phyloP scores from a whole-genome alignment of 371 early-diverging fungal genomes.

The Quaeritorhiza haematococci region DNA sequence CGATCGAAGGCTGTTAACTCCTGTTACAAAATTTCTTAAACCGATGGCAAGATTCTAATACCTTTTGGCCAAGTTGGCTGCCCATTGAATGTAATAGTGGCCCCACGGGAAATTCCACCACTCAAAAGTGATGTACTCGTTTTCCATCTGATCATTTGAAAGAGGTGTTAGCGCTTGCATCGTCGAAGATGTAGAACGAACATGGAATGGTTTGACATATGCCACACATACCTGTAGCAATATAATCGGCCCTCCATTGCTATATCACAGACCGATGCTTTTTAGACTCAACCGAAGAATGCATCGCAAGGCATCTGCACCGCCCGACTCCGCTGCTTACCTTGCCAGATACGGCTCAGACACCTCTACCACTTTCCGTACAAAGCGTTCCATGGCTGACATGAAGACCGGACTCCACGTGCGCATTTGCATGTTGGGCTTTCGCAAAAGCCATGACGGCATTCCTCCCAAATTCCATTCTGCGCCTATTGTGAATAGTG shows the following conservation, averaged over 20 bases:
- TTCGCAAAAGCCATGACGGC: slow-evolving; percentile 42
- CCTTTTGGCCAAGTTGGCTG: slow-evolving; percentile 34
- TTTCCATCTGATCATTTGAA: too few relatives aligned
- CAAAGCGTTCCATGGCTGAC: slow-evolving; percentile 39
- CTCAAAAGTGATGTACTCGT: slow-evolving; percentile 42
- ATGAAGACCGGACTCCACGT: slow-evolving; percentile 37
- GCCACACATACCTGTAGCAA: slow-evolving; percentile 46
- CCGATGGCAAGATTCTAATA: too few relatives aligned
- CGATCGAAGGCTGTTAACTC: background rate
- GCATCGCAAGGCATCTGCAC: too few relatives aligned
- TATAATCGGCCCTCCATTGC: slow-evolving; percentile 47
- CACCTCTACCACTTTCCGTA: slow-evolving; percentile 29
- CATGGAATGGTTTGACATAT: too few relatives aligned
- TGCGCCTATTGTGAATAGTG: slow-evolving; percentile 14
- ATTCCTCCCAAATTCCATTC: slow-evolving; percentile 54
- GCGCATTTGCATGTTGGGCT: slow-evolving; percentile 34
- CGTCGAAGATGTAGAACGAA: slow-evolving; percentile 24
- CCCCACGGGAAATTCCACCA: slow-evolving; percentile 25
- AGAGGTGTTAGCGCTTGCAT: too few relatives aligned
- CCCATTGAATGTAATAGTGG: slow-evolving; percentile 42
- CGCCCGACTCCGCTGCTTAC: slow-evolving; percentile 3
- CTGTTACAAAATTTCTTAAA: background rate
- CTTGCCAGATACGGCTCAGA: slow-evolving; percentile 25
- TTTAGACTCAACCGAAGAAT: too few relatives aligned
- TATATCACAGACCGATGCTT: too few relatives aligned